A percentile compares a stretch with the other conserved stretches of the same genome.
These are phyloP conservation scores for Penicillium sp. DNA, from an alignment of 2,329 filamentous ascomycete genomes.

Conservation along the genomic window DNA sequence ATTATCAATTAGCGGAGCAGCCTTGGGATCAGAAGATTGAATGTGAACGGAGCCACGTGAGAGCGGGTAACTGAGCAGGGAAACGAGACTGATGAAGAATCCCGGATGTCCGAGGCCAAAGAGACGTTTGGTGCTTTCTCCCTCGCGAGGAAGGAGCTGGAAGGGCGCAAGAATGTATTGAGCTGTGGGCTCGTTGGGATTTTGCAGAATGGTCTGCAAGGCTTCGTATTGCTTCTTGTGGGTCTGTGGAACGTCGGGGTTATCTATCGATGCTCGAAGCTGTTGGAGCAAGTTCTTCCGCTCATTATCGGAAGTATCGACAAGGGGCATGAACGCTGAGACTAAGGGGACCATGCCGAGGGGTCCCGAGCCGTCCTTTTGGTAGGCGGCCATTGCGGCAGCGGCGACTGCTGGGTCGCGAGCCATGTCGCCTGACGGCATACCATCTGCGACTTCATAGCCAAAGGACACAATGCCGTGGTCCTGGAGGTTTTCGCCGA, in stretches of 20 bases:
- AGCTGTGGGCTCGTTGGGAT: constrained; percentile 15
- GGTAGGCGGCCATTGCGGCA: constrained; percentile 25
- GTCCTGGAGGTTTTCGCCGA: constrained; percentile 53
- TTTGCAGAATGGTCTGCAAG: constrained; percentile 12
- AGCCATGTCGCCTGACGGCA: constrained; percentile 24
- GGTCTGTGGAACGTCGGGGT: constrained; percentile 1
- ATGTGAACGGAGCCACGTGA: constrained; percentile 41
- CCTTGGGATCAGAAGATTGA: constrained; percentile 33
- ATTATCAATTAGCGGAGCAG: constrained; percentile 42
- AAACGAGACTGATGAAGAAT: constrained; percentile 21
- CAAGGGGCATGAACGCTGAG: constrained; percentile 23
- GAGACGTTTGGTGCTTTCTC: constrained; percentile 5
- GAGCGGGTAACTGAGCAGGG: constrained; percentile 29
- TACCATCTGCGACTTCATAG: constrained; percentile 25
- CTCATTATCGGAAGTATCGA: constrained; percentile 8
- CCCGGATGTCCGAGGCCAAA: constrained; percentile 16
- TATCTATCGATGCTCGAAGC: constrained; percentile 4
- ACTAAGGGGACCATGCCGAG: constrained; percentile 22
- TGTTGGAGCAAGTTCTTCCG: constrained; percentile 3
- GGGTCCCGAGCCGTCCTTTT: constrained; percentile 25
- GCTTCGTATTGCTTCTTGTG: constrained; percentile 15
- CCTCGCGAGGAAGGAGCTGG: constrained; percentile 15
- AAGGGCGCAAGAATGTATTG: constrained; percentile 24
- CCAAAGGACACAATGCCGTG: constrained; percentile 32
- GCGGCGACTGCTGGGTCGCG: constrained; percentile 19